Evolutionary conservation across 495 filamentous ascomycete species (phyloP).

Genomic region (Aspergillus panamensis): DNA sequence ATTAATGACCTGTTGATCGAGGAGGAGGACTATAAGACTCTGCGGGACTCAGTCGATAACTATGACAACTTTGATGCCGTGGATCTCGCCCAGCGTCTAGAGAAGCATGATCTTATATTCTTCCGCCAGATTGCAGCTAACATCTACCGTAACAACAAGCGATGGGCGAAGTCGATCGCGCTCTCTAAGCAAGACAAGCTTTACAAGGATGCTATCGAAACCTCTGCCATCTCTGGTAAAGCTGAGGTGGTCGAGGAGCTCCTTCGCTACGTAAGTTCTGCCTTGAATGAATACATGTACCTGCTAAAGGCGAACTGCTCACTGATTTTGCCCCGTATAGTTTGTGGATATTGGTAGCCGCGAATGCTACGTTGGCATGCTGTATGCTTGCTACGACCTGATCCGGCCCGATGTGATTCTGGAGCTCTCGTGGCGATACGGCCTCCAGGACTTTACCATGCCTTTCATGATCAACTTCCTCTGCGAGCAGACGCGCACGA

Average conservation of each 20-base stretch:
- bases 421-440: constrained; percentile 96
- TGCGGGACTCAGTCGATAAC: constrained; percentile 95
- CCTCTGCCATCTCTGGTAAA: constrained; percentile 91
- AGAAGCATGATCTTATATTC: constrained; percentile 97
- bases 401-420: constrained; percentile 88
- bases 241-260: constrained; percentile 91
- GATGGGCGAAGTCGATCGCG: constrained; percentile 99
- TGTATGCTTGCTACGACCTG: constrained; percentile 97
- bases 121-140: constrained; percentile 97
- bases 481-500: constrained; percentile 80
- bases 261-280: constrained; percentile 80
- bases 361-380: constrained; percentile 98
- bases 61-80: constrained; percentile 98
- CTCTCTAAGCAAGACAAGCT: constrained; percentile 99
- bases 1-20: constrained; percentile 99
- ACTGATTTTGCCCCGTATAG: constrained; percentile 45
- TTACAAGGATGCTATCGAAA: constrained; percentile 99
- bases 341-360: constrained; percentile 99
- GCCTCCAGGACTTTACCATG: constrained; percentile 97
- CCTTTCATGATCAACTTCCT: constrained; percentile 99
- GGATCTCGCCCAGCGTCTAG: constrained; percentile 88
- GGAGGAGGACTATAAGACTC: constrained; percentile 98
- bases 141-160: constrained; percentile 99
- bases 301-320: neutral
- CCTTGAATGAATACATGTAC: neutral